Evolutionary conservation across 495 filamentous ascomycete species (phyloP).

Genomic region (Podospora australis): DNA sequence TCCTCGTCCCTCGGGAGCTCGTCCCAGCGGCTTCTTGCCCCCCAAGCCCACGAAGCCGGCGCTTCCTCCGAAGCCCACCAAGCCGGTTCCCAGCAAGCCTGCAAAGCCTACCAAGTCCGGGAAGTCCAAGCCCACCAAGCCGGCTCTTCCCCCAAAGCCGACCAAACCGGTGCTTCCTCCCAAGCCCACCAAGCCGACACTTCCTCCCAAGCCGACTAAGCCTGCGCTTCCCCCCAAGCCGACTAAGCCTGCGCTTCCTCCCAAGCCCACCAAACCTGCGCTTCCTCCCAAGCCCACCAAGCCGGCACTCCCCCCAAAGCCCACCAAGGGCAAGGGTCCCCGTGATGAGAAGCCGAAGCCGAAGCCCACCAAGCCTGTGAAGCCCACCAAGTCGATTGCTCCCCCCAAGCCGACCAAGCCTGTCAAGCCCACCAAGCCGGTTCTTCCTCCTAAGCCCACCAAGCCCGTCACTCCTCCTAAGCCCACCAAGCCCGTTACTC

Average conservation of each 20-base stretch:
- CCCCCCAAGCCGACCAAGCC: constrained; percentile 1
- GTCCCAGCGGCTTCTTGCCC: background rate
- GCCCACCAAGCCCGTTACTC: background rate
- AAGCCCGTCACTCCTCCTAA: background rate
- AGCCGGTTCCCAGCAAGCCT: background rate
- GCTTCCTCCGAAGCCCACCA: background rate
- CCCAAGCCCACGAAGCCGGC: background rate
- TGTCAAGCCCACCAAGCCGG: background rate
- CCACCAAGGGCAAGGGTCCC: background rate
- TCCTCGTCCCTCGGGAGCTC: constrained; percentile 1
- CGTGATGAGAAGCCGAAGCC: background rate
- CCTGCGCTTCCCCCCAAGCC: background rate
- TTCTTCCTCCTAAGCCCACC: background rate
- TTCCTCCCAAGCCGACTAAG: background rate
- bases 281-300: background rate
- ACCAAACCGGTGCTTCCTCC: background rate
- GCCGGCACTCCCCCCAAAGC: background rate
- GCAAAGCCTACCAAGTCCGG: constrained; percentile 2
- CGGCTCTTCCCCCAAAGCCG: background rate
- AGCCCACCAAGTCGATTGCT: background rate
- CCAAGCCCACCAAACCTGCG: background rate
- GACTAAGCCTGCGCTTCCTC: background rate
- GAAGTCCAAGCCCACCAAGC: constrained; percentile 1
- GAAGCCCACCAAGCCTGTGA: background rate
- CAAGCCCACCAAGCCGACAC: background rate